Evolutionary conservation across 1,284 basidiomycete species (phyloP).

Genomic region (Ceratobasidium sp.): DNA sequence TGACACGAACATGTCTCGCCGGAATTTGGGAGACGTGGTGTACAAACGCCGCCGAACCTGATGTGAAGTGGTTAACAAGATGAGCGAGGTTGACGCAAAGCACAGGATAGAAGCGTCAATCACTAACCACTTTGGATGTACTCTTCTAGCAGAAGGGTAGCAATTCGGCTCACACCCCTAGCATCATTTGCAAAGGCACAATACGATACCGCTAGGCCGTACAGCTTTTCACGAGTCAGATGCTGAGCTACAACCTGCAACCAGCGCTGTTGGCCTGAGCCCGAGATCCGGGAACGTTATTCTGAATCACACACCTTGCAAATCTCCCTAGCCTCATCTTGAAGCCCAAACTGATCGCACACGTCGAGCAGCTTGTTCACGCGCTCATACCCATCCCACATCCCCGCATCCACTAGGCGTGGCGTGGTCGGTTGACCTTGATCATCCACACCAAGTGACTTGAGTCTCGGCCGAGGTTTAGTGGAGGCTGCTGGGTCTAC

Average conservation of each 20-base stretch:
- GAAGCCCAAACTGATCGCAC: constrained; percentile 48
- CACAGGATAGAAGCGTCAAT: no score
- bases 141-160: constrained; percentile 49
- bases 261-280: neutral
- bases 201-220: constrained; percentile 50
- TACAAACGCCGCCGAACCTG: constrained; percentile 37
- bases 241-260: constrained; percentile 47
- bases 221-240: constrained; percentile 46
- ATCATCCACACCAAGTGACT: constrained; percentile 40
- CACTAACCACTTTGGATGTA: constrained; percentile 49
- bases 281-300: neutral
- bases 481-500: constrained; percentile 7
- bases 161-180: constrained; percentile 49
- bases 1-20: constrained; percentile 43
- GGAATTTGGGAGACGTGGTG: constrained; percentile 42
- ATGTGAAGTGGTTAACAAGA: neutral
- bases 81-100: no score
- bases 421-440: constrained; percentile 35
- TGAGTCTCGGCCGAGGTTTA: constrained; percentile 30
- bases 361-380: constrained; percentile 48
- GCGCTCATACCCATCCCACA: constrained; percentile 43
- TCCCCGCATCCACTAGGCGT: constrained; percentile 41
- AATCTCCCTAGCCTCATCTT: constrained; percentile 48
- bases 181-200: constrained; percentile 48
- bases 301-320: constrained; percentile 48